These are phyloP conservation scores for Bacterosira constricta DNA, from an alignment of 108 stramenopile genomes.

Conservation along the genomic window DNA sequence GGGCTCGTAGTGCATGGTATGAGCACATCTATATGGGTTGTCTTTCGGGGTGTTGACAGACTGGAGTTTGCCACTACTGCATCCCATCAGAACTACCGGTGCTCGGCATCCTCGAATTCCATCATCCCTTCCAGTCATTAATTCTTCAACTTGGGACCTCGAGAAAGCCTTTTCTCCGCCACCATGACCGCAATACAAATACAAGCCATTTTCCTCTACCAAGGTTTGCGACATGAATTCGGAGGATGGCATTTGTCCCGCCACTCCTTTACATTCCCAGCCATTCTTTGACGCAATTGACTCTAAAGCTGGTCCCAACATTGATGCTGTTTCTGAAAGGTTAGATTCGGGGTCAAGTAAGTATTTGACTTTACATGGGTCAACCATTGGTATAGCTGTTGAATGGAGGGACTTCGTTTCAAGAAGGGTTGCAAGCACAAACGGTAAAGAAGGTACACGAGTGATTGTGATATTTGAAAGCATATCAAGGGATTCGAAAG, in stretches of 20 bases:
- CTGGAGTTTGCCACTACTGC: constrained; percentile 90
- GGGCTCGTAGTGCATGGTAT: constrained; percentile 84
- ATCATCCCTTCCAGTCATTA: constrained; percentile 43
- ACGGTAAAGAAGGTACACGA: constrained; percentile 86
- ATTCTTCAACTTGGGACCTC: constrained; percentile 64
- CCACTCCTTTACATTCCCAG: constrained; percentile 80
- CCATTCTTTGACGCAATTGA: constrained; percentile 32
- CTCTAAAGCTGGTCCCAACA: constrained; percentile 72
- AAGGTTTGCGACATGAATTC: constrained; percentile 60
- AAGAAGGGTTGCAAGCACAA: constrained; percentile 74
- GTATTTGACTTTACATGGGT: constrained; percentile 67
- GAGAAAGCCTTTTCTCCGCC: constrained; percentile 89
- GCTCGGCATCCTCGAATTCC: constrained; percentile 49
- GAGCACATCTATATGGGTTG: constrained; percentile 17
- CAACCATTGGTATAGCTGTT: constrained; percentile 17
- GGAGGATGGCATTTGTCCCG: constrained; percentile 67
- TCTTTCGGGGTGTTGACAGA: constrained; percentile 67
- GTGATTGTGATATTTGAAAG: constrained; percentile 75
- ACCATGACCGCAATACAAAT: constrained; percentile 97
- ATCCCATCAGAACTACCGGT: constrained; percentile 94
- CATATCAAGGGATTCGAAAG: constrained; percentile 90
- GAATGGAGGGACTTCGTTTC: constrained; percentile 25
- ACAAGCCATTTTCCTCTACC: constrained; percentile 62
- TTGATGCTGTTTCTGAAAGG: constrained; percentile 73
- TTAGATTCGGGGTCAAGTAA: constrained; percentile 95